phyloP scores from a whole-genome alignment of 2,329 filamentous ascomycete species.

The Verticillium tricorpus region DNA sequence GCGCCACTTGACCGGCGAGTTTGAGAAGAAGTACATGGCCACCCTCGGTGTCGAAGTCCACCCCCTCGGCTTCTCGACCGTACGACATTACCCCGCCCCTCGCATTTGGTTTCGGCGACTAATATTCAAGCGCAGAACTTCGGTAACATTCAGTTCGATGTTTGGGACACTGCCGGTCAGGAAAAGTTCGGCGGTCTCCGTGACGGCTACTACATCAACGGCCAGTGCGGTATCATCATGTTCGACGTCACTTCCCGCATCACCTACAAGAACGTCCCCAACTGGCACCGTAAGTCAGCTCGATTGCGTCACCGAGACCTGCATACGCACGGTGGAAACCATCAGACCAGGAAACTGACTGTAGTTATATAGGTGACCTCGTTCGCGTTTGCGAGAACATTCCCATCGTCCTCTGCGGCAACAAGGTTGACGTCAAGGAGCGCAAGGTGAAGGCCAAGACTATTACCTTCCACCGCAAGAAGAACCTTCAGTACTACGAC shows the following conservation, averaged over 20 bases:
- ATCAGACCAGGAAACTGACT: too few relatives aligned
- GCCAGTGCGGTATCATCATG: conserved; percentile 99
- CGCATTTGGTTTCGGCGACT: neutral
- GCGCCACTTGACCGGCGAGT: conserved; percentile 99
- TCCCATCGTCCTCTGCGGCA: conserved; percentile 94
- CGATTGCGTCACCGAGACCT: neutral
- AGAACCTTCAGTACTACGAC: conserved; percentile 99
- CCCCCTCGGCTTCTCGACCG: conserved; percentile 94
- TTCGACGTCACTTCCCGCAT: conserved; percentile 99
- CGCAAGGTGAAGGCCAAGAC: conserved; percentile 99
- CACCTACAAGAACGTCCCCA: conserved; percentile 99
- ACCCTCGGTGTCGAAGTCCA: conserved; percentile 99
- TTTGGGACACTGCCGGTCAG: conserved; percentile 98
- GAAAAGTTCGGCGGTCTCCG: conserved; percentile 99
- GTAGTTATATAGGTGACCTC: conserved; percentile 67
- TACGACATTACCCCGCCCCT: conserved; percentile 49
- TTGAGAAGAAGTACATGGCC: conserved; percentile 99
- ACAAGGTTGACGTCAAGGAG: conserved; percentile 99
- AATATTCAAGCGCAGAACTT: conserved; percentile 69
- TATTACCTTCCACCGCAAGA: conserved; percentile 99
- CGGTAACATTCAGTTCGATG: conserved; percentile 95
- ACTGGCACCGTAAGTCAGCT: conserved; percentile 90
- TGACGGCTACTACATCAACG: conserved; percentile 99
- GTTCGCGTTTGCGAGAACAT: conserved; percentile 99
- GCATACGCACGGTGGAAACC: too few relatives aligned